A percentile compares a stretch with the other conserved stretches of the same genome.
Evolutionary conservation across 805 yeast genomes (phyloP).

Genomic region (Metschnikowia orientalis): DNA sequence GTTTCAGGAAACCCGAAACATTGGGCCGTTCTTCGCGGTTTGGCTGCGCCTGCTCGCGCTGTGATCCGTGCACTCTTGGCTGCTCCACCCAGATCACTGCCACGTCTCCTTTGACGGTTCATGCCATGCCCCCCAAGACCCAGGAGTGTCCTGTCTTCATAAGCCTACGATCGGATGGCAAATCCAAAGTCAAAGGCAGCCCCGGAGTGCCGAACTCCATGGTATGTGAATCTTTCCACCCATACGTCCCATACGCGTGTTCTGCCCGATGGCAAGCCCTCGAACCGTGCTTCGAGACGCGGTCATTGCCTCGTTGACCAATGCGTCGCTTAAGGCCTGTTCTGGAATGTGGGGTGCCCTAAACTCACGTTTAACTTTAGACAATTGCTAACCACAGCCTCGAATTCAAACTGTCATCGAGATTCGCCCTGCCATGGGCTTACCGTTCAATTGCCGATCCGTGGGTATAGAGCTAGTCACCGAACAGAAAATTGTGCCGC

Average conservation of each 20-base stretch:
- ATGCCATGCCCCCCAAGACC: slow-evolving; percentile 14
- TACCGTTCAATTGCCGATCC: slow-evolving; percentile 43
- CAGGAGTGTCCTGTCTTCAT: slow-evolving; percentile 27
- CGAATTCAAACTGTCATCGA: slow-evolving; percentile 55
- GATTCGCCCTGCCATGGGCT: slow-evolving; percentile 47
- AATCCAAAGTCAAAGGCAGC: slow-evolving; percentile 56
- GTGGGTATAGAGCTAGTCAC: slow-evolving; percentile 49
- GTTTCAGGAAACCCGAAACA: too few relatives aligned
- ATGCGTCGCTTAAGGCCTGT: too few relatives aligned
- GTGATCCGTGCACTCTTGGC: too few relatives aligned
- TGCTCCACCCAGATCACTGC: too few relatives aligned
- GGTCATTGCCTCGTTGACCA: too few relatives aligned
- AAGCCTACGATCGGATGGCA: slow-evolving; percentile 46
- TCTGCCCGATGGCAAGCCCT: too few relatives aligned
- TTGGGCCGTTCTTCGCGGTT: too few relatives aligned
- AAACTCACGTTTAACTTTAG: not conserved
- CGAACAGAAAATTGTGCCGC: slow-evolving; percentile 43
- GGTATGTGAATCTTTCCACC: slow-evolving; percentile 20
- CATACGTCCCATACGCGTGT: too few relatives aligned
- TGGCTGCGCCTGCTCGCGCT: too few relatives aligned
- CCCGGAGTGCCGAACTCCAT: slow-evolving; percentile 62
- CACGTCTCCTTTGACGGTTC: too few relatives aligned
- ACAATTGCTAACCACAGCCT: slow-evolving; percentile 35
- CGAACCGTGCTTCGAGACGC: too few relatives aligned
- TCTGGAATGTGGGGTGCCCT: too few relatives aligned